Base-by-base conservation (phyloP, 1,139 yeast species). In the Lodderomyces parapsilosis region DNA sequence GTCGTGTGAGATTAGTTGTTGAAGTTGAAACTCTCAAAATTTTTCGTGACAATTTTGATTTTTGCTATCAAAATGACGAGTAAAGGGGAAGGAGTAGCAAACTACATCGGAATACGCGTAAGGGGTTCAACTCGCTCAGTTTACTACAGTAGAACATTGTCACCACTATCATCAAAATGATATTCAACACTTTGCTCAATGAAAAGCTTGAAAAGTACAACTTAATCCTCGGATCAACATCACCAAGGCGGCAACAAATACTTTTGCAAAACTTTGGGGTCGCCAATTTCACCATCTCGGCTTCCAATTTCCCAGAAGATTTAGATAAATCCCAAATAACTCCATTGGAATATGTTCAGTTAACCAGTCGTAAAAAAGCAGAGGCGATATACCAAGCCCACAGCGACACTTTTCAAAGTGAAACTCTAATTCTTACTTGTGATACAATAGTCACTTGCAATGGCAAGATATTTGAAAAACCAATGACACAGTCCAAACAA, bases 221-320 rank as follows among this genome's bases (percentile, higher is more conserved):
- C 30, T 67, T 89, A 19, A 68, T 89, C 2, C 69, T 93, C 11
- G 97, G 96, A 1, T 88, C 96, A 1, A 76, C 86, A 1, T 90
- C 97, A 0, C 94, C 95, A 1, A 73, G 97, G 48, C 67, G 99
- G 44, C 65, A 68, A 43, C 87, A 86, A 47, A 84, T 93, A 18
- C 58, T 93, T 30, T 54, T 64, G 13, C 60, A 56, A 1, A 83
- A 86, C 54, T 65, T 91, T 52, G 90, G 90, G 0, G 64, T 91
- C 40, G 24, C 15, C 4, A 30, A 41, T 2, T 62, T 76, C 20
- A 62, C 64, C 14, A 67, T 84, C 0, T 56, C 72, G 0, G 76
- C 79, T 22, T 85, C 88, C 8, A 66, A 71, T 25, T 91, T 88
- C 57, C 84, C 80, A 41, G 99, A 93, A 59, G 72, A 90, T 57